A percentile compares a stretch with the other conserved stretches of the same genome.
Conservation (phyloP, 2,329 filamentous ascomycete genomes). For the Xylaria hypoxylon region DNA sequence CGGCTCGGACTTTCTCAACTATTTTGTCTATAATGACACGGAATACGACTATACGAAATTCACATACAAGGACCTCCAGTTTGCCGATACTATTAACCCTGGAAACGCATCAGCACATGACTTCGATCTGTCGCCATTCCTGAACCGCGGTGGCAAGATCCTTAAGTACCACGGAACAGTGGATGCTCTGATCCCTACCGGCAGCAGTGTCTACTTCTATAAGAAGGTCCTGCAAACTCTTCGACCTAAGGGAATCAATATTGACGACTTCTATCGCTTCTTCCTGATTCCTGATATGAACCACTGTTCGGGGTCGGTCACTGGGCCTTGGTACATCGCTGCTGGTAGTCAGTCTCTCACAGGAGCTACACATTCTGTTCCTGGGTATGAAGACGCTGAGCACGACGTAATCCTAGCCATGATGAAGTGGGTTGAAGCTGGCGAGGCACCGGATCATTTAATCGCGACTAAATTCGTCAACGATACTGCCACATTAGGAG, state of each 20-base stretch:
- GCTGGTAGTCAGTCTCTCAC: conserved; percentile 47
- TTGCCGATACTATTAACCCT: conserved; percentile 47
- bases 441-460: conserved; percentile 44
- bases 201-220: conserved; percentile 50
- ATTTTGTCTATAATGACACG: conserved; percentile 47
- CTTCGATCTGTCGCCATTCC: conserved; percentile 50
- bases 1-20: conserved; percentile 42
- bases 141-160: conserved; percentile 52
- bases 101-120: conserved; percentile 44
- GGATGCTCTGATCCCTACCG: conserved; percentile 51
- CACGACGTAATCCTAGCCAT: conserved; percentile 54
- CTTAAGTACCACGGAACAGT: conserved; percentile 54
- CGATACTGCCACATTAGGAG: conserved; percentile 40
- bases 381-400: conserved; percentile 52
- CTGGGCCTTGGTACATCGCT: conserved; percentile 52
- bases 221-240: conserved; percentile 48
- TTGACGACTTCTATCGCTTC: conserved; percentile 62
- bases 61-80: conserved; percentile 45
- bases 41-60: conserved; percentile 48
- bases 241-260: conserved; percentile 43
- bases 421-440: conserved; percentile 55
- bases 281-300: conserved; percentile 63
- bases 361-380: conserved; percentile 50
- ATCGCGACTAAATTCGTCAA: conserved; percentile 50
- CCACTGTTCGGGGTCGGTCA: conserved; percentile 55